These are phyloP conservation scores for Plectosphaerella plurivora DNA, from an alignment of 2,329 filamentous ascomycete species.

Conservation along the genomic window DNA sequence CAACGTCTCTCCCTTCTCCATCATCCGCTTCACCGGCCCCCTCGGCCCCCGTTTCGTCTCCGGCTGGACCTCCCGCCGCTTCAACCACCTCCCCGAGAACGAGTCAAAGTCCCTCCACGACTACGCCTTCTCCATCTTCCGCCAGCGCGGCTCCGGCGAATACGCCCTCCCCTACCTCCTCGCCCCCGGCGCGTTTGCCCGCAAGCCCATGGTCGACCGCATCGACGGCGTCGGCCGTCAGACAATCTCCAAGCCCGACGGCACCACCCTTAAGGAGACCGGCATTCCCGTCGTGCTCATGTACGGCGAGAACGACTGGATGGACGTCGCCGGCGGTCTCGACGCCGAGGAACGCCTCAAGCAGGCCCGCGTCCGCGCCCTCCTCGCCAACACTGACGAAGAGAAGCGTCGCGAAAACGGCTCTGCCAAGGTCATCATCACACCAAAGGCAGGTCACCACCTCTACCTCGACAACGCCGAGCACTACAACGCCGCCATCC, in stretches of 20 bases:
- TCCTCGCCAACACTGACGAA: conserved; percentile 60
- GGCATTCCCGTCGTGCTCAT: conserved; percentile 85
- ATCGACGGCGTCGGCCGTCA: conserved; percentile 87
- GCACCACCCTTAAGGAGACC: conserved; percentile 38
- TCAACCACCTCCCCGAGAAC: conserved; percentile 76
- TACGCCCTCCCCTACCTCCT: conserved; percentile 91
- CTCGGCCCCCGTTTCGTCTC: conserved; percentile 89
- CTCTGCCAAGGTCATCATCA: conserved; percentile 74
- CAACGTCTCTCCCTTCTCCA: conserved; percentile 90
- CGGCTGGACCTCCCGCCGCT: conserved; percentile 89
- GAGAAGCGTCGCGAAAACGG: conserved; percentile 72
- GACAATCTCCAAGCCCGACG: conserved; percentile 26
- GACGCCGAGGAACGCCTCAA: conserved; percentile 77
- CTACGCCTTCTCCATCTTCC: conserved; percentile 92
- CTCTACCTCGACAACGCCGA: conserved; percentile 57
- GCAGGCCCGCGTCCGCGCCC: conserved; percentile 54
- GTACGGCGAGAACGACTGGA: conserved; percentile 99
- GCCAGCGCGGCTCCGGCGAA: conserved; percentile 86
- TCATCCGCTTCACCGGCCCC: conserved; percentile 84
- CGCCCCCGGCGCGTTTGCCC: conserved; percentile 87
- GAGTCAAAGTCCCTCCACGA: conserved; percentile 85
- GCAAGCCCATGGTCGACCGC: conserved; percentile 78
- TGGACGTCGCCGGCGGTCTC: conserved; percentile 85
- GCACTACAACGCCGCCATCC: conserved; percentile 50
- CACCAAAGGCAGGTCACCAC: conserved; percentile 58